Base-by-base conservation (phyloP, 2,329 filamentous ascomycete species). In the Colletotrichum abscissum region DNA sequence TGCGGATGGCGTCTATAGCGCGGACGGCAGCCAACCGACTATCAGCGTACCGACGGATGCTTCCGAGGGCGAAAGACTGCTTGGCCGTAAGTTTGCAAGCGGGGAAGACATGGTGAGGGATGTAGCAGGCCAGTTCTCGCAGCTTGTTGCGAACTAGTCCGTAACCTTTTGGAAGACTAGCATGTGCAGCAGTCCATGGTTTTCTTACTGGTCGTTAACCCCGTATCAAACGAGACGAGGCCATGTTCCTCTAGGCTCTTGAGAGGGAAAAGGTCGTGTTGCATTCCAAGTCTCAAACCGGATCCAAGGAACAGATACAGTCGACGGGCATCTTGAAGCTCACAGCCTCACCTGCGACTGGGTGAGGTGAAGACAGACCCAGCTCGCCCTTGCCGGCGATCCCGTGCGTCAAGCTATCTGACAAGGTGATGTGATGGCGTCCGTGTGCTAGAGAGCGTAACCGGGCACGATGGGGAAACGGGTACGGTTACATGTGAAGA, bases 41-140 rank as follows among this genome's bases (percentile, higher is more conserved):
- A n/a, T 55, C 22, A 62, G 35, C 16, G 35, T 67, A 8, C 49
- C 79, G 24, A 63, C 63, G 38, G 78, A 80, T 59, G 73, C 77
- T 26, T 78, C 74, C 28, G 77, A 78, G 62, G 79, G 81, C 1
- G 79, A 81, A 58, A 76, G 79, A 63, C 75, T 77, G 4, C 79
- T 84, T 67, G 81, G 80, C 0, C 77, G 82, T 55, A 78, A 78
- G 67, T 81, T 81, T 66, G 66, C 72, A 28, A 75, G 74, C 6
- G 81, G 78, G n/a, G 81, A 83, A 63, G 78, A 81, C 52, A 77
- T 81, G 35, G 79, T 83, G 3, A 79, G 77, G 49, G 79, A 77
- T 54, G 78, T 82, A 26, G 77, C 78, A 2, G 76, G 77, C 42
- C 81, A 84, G 57, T 82, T 81, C 60, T 67, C 83, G 14, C 77